Conservation (phyloP, 352 stramenopile genomes). For the Phytophthora europaea region DNA sequence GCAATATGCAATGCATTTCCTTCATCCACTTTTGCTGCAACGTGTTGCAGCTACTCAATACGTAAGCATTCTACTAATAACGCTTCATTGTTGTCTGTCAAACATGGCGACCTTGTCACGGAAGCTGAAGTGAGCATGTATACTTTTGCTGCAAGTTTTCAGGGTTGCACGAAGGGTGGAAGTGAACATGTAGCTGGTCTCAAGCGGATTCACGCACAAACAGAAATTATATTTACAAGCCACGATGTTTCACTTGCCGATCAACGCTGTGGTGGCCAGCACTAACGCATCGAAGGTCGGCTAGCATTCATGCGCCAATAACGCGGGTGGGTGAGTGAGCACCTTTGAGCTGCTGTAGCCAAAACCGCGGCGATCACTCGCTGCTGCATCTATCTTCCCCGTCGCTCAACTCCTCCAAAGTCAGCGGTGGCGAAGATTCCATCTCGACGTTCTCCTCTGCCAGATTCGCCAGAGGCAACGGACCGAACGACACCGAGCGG, state of each 20-base stretch:
- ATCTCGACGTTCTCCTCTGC: conserved; percentile 31
- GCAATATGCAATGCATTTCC: too few species aligned
- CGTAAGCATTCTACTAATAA: too few species aligned
- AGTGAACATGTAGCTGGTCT: not conserved
- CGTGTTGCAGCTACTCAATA: too few species aligned
- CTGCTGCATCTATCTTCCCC: conserved; percentile 6
- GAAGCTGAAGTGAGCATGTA: not conserved
- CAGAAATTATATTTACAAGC: conserved; percentile 19
- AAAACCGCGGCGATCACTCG: not conserved
- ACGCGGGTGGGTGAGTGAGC: not conserved
- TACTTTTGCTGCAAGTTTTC: not conserved
- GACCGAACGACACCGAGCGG: conserved; percentile 44
- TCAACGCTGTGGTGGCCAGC: not conserved
- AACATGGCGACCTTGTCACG: too few species aligned
- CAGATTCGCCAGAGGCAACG: conserved; percentile 22
- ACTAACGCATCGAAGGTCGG: not conserved
- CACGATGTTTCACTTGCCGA: not conserved
- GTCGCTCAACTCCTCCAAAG: conserved; percentile 33
- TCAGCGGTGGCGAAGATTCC: conserved; percentile 1
- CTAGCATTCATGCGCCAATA: not conserved
- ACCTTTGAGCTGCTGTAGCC: not conserved
- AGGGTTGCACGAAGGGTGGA: not conserved
- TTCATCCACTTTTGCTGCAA: too few species aligned
- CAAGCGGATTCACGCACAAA: not conserved
- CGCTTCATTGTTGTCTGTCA: too few species aligned